Base-by-base conservation (phyloP, 257 asterid species). In the Anisodus acutangulus region DNA sequence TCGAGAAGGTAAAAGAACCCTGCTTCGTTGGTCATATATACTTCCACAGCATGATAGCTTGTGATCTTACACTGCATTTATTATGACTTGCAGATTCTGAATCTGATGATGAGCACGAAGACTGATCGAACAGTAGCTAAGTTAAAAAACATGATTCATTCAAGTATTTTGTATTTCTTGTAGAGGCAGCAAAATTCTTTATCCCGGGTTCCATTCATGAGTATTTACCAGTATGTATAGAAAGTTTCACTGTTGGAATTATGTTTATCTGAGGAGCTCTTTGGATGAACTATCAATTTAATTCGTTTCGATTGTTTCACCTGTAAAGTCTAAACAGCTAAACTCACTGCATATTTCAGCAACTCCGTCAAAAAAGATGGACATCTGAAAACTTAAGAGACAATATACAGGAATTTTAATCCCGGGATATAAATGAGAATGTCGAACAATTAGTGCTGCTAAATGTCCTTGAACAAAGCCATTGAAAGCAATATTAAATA, bases 1-100 rank as follows among this genome's bases (percentile, higher is more conserved):
- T 8, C 87, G 91, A 83, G 87, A 89, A 8, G 90, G 90, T 89
- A 84, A 89, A 86, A 26, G 5, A 60, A 45, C 10, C 16, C 10
- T 81, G 59, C 4, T 31, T 81, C 45, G 13, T 41, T 63, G 4
- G 43, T 63, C 57, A 1, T 26, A 47, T 59, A 62, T 8, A 60
- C 11, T 62, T 62, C 57, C 43, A 1, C 35, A 66, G 15, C 43
- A 62, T n/a, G 26, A 19, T 2, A 81, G 8, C 59, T 62, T 64
- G 58, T 39, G 55, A 80, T 80, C 4, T 59, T 41, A 60, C 22
- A 13, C 80, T 12, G 26, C 70, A 13, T 57, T 37, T 6, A 26
- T 45, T 54, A 37, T 54, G 62, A 19, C 8, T 72, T 63, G 86
- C 74, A 86, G 90, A 88, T 81, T 67, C 88, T 84, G 88, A 86